Percentiles rank a stretch among this genome's conserved stretches.
These are phyloP conservation scores for Hibiscus tridactylites DNA, from an alignment of 345 rosid species.

Conservation along the genomic window DNA sequence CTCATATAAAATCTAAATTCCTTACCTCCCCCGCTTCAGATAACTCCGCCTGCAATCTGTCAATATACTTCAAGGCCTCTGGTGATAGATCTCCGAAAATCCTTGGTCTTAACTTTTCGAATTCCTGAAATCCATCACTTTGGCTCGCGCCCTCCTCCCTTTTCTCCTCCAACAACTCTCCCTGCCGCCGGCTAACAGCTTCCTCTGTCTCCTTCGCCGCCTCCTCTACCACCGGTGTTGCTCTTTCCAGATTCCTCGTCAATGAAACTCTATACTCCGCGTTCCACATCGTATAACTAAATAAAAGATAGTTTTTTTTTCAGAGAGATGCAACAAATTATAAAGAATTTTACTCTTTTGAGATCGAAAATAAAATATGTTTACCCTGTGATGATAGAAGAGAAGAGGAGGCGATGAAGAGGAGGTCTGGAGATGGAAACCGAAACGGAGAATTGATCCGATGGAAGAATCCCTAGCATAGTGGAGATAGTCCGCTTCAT, in stretches of 20 bases:
- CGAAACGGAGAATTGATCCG: conserved; percentile 64
- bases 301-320: conserved; percentile 4
- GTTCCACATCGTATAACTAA: conserved; percentile 87
- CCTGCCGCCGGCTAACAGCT: too few relatives aligned
- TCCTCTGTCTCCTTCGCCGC: conserved; percentile 3
- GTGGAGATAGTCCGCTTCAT: conserved; percentile 88
- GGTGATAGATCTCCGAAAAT: conserved; percentile 61
- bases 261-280: conserved; percentile 81
- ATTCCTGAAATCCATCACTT: background rate
- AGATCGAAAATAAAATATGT: background rate
- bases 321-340: background rate
- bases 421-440: conserved; percentile 53
- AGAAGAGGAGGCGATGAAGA: conserved; percentile 57
- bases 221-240: conserved; percentile 19
- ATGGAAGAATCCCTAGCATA: conserved; percentile 94
- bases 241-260: conserved; percentile 59
- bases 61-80: conserved; percentile 58
- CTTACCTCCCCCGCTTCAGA: conserved; percentile 47
- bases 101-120: conserved; percentile 40
- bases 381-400: conserved; percentile 90
- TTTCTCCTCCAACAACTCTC: conserved; percentile 12
- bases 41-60: conserved; percentile 58
- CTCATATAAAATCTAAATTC: conserved; percentile 10
- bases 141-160: conserved; percentile 21
- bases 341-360: background rate